These are phyloP conservation scores for Berkeleyomyces basicola DNA, from an alignment of 2,329 filamentous ascomycete species.

Conservation along the genomic window DNA sequence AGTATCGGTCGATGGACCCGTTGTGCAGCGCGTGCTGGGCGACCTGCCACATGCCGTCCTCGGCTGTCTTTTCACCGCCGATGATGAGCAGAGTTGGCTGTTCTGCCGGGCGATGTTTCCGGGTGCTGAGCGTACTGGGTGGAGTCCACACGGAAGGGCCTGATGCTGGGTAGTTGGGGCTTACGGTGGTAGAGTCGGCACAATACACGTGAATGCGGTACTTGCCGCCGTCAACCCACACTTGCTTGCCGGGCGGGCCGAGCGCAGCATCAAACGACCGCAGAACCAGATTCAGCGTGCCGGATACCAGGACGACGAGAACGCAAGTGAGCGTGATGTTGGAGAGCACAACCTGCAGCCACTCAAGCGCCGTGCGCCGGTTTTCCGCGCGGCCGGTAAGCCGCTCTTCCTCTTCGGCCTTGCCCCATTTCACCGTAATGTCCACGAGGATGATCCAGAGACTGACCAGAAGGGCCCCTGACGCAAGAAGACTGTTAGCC, in stretches of 20 bases:
- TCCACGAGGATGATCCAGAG: constrained; percentile 68
- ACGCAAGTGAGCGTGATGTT: constrained; percentile 56
- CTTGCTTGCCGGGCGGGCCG: constrained; percentile 53
- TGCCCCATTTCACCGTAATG: constrained; percentile 76
- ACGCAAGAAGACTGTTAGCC: background rate
- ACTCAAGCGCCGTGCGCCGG: constrained; percentile 65
- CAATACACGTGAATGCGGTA: constrained; percentile 82
- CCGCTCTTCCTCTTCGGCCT: constrained; percentile 79
- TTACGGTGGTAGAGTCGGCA: constrained; percentile 20
- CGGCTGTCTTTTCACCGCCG: constrained; percentile 63
- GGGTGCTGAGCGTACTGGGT: background rate
- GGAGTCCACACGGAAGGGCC: background rate
- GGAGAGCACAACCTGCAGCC: constrained; percentile 62
- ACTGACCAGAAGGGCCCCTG: constrained; percentile 59
- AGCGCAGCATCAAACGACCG: constrained; percentile 66
- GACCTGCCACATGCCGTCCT: constrained; percentile 64
- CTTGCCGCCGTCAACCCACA: constrained; percentile 67
- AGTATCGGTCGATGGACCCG: constrained; percentile 74
- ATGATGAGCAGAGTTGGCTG: constrained; percentile 76
- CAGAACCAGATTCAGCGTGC: constrained; percentile 63
- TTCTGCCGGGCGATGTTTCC: constrained; percentile 17
- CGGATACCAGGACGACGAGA: constrained; percentile 59
- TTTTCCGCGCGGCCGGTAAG: constrained; percentile 80
- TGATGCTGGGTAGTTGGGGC: background rate
- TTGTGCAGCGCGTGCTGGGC: constrained; percentile 60